phyloP scores from a whole-genome alignment of 2,329 filamentous ascomycete genomes.

The Macrophomina phaseolina region DNA sequence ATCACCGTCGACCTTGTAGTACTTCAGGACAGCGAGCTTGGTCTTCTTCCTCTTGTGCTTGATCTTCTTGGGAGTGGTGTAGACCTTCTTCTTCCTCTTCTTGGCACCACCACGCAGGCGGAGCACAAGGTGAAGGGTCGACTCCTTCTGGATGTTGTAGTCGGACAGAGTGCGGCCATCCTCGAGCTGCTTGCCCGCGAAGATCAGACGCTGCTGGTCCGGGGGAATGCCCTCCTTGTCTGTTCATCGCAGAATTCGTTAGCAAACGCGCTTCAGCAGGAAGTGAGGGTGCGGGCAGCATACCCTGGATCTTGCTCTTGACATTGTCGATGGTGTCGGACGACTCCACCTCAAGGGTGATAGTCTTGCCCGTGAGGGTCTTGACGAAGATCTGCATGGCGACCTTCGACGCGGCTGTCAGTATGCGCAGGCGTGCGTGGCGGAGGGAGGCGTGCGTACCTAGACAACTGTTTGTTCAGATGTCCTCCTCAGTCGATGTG shows the following conservation, averaged over 20 bases:
- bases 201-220: slow-evolving; percentile 99
- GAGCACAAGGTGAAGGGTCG: slow-evolving; percentile 95
- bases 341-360: slow-evolving; percentile 99
- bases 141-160: slow-evolving; percentile 99
- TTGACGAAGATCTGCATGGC: slow-evolving; percentile 62
- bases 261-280: not conserved
- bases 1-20: slow-evolving; percentile 99
- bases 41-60: slow-evolving; percentile 99
- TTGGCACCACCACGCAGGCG: slow-evolving; percentile 95
- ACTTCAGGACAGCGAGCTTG: slow-evolving; percentile 99
- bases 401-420: slow-evolving; percentile 37
- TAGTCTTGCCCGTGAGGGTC: slow-evolving; percentile 96
- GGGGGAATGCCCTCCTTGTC: slow-evolving; percentile 99
- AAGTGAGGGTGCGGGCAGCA: slow-evolving; percentile 32
- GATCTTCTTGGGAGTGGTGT: slow-evolving; percentile 99
- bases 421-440: not conserved
- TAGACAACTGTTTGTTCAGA: slow-evolving; percentile 54
- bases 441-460: slow-evolving; percentile 43
- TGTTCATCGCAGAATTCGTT: slow-evolving; percentile 57
- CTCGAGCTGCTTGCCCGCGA: slow-evolving; percentile 99
- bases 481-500: slow-evolving; percentile 66
- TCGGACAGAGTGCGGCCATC: slow-evolving; percentile 98
- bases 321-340: slow-evolving; percentile 99
- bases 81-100: slow-evolving; percentile 99
- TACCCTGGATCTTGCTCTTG: slow-evolving; percentile 91